Conservation (phyloP, 208 protist species). For the Tetramitus jugosus region DNA sequence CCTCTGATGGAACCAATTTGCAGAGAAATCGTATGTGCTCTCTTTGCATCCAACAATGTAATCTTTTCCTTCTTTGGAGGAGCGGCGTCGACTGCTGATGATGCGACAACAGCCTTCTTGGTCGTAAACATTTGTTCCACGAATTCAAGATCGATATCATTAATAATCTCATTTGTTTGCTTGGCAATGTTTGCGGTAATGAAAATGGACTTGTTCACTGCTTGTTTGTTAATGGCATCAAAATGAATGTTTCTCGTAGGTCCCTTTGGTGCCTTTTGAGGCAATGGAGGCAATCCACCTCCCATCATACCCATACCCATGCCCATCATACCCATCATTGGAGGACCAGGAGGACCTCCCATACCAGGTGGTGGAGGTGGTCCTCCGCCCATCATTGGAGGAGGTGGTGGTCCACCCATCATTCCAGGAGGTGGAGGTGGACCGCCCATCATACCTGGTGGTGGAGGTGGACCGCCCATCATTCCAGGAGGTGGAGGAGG, state of each 20-base stretch:
- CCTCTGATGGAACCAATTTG: conserved; percentile 4
- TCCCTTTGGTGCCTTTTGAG: not conserved
- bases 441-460: not conserved
- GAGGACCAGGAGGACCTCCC: not conserved
- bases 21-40: not conserved
- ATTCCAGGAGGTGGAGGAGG: not conserved
- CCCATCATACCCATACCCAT: not conserved
- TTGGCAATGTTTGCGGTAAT: not conserved
- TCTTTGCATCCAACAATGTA: not conserved
- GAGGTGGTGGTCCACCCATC: not conserved
- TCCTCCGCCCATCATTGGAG: not conserved
- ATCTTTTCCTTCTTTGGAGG: conserved; percentile 2
- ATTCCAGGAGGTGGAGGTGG: not conserved
- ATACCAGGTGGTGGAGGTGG: not conserved
- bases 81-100: not conserved
- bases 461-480: not conserved
- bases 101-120: not conserved
- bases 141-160: not conserved
- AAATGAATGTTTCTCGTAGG: not conserved
- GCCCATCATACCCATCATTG: not conserved
- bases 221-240: not conserved
- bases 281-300: not conserved
- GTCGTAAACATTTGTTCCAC: not conserved
- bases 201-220: not conserved
- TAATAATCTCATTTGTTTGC: not conserved